phyloP scores from a whole-genome alignment of 345 rosid genomes.

The Draba incana region DNA sequence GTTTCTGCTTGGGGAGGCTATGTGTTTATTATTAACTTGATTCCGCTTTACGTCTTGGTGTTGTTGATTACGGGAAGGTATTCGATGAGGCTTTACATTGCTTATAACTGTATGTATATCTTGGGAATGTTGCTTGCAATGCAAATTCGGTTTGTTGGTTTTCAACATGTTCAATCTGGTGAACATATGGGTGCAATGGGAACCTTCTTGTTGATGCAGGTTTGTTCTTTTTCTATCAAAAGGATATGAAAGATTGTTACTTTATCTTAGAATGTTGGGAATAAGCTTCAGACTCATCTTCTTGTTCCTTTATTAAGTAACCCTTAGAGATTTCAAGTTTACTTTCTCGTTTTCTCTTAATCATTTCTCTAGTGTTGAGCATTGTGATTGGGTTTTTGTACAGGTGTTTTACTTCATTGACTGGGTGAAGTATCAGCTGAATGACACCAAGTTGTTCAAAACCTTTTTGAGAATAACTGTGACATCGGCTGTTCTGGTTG shows the following conservation, averaged over 20 bases:
- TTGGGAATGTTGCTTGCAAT: constrained; percentile 97
- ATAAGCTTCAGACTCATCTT: neutral
- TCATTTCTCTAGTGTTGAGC: constrained; percentile 4
- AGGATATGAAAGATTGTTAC: neutral
- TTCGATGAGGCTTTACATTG: constrained; percentile 89
- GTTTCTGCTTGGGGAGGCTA: constrained; percentile 99
- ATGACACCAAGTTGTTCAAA: constrained; percentile 81
- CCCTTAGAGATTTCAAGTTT: neutral
- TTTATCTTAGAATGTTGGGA: neutral
- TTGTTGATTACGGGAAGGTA: constrained; percentile 90
- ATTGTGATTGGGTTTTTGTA: constrained; percentile 26
- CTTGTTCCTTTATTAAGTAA: neutral
- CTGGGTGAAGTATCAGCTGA: constrained; percentile 88
- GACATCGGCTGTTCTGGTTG: constrained; percentile 68
- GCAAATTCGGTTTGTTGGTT: constrained; percentile 98
- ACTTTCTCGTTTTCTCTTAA: neutral
- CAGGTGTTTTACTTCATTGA: constrained; percentile 95
- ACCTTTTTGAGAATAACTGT: constrained; percentile 87
- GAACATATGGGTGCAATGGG: constrained; percentile 99
- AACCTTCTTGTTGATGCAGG: constrained; percentile 97
- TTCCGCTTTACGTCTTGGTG: constrained; percentile 96
- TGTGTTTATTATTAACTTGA: constrained; percentile 91
- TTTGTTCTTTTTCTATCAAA: constrained; percentile 32
- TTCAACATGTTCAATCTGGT: constrained; percentile 98
- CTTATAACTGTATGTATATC: constrained; percentile 89